phyloP scores from a whole-genome alignment of 768 basidiomycete species.

The Tricholoma saponaceum region DNA sequence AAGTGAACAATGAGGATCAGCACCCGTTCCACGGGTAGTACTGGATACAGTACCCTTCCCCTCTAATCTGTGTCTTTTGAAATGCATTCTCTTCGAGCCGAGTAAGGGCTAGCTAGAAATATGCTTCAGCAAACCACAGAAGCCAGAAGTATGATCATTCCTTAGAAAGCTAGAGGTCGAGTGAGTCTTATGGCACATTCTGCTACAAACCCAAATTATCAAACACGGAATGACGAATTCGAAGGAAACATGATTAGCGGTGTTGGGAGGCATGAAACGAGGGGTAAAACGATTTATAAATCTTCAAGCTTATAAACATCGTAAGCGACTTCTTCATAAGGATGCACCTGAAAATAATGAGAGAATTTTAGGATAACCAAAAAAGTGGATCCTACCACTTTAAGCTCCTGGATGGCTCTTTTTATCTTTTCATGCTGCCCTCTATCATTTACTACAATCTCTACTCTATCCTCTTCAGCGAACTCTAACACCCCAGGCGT shows the following conservation, averaged over 20 bases:
- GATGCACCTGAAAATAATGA: slow-evolving; percentile 36
- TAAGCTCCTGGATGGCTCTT: slow-evolving; percentile 39
- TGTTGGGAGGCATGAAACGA: background rate
- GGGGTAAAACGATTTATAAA: background rate
- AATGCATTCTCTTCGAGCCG: too few relatives aligned
- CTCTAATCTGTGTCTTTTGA: too few relatives aligned
- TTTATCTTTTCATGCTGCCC: slow-evolving; percentile 31
- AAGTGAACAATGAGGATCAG: too few relatives aligned
- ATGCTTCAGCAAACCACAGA: too few relatives aligned
- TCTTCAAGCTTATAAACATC: slow-evolving; percentile 21
- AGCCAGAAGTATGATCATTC: too few relatives aligned
- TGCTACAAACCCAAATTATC: too few relatives aligned
- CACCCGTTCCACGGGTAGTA: too few relatives aligned
- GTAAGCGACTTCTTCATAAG: slow-evolving; percentile 56
- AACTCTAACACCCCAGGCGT: slow-evolving; percentile 36
- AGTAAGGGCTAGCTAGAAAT: too few relatives aligned
- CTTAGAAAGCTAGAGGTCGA: too few relatives aligned
- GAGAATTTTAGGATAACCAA: slow-evolving; percentile 1
- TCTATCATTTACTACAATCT: slow-evolving; percentile 41
- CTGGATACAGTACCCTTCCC: too few relatives aligned
- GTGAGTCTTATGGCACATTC: too few relatives aligned
- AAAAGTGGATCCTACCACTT: slow-evolving; percentile 32
- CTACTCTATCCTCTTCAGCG: slow-evolving; percentile 53
- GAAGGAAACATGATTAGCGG: background rate
- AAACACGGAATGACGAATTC: too few relatives aligned